A percentile compares a stretch with the other conserved stretches of the same genome.
Conservation (phyloP, 192 early-diverging fungal species). For the Backusella tuberculispora region DNA sequence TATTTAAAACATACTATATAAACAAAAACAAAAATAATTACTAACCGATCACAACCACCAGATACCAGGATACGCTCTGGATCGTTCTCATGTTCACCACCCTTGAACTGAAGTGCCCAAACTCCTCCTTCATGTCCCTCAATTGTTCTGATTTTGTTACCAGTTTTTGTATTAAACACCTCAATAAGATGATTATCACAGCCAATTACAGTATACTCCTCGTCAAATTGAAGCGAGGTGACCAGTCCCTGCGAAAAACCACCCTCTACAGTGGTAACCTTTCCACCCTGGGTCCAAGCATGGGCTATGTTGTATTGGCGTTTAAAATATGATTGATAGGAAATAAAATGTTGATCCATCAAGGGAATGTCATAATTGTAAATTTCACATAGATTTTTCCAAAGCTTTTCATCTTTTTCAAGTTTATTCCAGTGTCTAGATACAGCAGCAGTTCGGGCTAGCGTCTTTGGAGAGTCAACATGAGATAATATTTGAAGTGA, state of each 20-base stretch:
- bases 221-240: constrained; percentile 95
- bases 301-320: constrained; percentile 54
- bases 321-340: constrained; percentile 60
- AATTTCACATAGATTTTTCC: constrained; percentile 42
- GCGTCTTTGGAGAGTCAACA: constrained; percentile 77
- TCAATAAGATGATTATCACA: constrained; percentile 92
- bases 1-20: constrained; percentile 3
- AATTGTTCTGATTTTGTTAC: constrained; percentile 69
- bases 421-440: constrained; percentile 57
- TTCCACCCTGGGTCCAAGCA: constrained; percentile 54
- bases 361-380: constrained; percentile 33
- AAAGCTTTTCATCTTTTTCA: constrained; percentile 49
- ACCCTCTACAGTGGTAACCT: constrained; percentile 30
- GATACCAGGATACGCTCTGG: constrained; percentile 80
- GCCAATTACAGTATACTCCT: constrained; percentile 90
- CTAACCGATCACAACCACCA: constrained; percentile 92
- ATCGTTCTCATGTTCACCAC: constrained; percentile 21
- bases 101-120: constrained; percentile 87
- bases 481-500: constrained; percentile 83
- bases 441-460: constrained; percentile 77
- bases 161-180: constrained; percentile 86
- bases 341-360: constrained; percentile 19
- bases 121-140: constrained; percentile 93
- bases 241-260: constrained; percentile 63
- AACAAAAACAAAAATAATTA: constrained; percentile 9